Evolutionary conservation across 83 land plant species (phyloP).

Genomic region (Picea abies): DNA sequence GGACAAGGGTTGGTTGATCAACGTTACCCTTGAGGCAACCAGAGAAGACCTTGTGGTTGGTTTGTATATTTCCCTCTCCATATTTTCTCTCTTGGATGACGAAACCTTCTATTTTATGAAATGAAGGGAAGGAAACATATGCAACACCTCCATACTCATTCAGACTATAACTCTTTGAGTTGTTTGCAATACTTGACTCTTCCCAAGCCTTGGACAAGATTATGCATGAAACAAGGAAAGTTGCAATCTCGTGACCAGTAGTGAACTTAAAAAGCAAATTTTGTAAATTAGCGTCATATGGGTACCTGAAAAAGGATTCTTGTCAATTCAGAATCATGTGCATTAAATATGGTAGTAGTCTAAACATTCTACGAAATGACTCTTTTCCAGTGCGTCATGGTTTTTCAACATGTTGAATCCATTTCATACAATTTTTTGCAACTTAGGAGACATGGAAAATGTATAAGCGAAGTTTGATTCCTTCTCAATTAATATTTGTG

Average conservation of each 20-base stretch:
- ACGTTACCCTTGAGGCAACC: not conserved
- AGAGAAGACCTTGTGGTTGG: not conserved
- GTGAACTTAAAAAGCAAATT: not conserved
- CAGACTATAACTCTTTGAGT: not conserved
- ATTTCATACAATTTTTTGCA: no score
- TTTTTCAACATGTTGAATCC: no score
- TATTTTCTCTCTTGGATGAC: not conserved
- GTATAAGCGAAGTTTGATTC: no score
- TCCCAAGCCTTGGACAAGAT: not conserved
- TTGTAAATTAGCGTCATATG: not conserved
- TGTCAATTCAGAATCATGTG: no score
- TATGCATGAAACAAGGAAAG: not conserved
- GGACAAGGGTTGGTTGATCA: not conserved
- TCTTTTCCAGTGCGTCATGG: no score
- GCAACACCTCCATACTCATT: not conserved
- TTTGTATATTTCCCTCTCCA: constrained; percentile 2
- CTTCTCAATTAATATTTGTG: no score
- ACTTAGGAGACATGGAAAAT: no score
- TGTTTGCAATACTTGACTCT: no score
- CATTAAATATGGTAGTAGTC: no score
- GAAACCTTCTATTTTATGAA: not conserved
- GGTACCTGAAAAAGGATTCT: not conserved
- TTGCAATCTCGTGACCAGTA: not conserved
- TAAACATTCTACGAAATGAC: no score
- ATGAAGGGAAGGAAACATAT: not conserved